Conservation (phyloP, 139 green algal genomes). For the Chlamydomonas applanata region DNA sequence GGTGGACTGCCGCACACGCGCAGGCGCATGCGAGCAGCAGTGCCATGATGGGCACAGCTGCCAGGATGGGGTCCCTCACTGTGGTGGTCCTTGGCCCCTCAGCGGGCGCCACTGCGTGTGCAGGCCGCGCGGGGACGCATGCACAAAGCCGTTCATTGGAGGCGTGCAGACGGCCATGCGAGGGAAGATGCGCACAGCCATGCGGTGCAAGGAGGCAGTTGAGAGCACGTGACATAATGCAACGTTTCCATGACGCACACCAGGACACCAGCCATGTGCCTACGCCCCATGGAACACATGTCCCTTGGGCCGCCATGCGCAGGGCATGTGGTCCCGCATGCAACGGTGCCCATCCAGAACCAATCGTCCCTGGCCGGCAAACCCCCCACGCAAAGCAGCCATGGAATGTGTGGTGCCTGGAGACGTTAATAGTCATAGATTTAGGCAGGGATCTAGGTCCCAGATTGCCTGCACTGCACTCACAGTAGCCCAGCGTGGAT, state of each 20-base stretch:
- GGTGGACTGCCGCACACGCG: background rate
- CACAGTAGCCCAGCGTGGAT: background rate
- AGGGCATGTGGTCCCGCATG: no score
- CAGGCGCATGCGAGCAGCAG: background rate
- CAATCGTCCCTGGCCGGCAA: no score
- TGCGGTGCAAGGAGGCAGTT: background rate
- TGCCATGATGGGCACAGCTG: slow-evolving; percentile 26
- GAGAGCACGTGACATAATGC: background rate
- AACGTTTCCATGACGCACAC: no score
- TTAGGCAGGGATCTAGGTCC: no score
- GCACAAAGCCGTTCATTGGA: background rate
- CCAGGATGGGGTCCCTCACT: slow-evolving; percentile 22
- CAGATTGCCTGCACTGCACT: background rate
- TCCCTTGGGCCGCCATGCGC: no score
- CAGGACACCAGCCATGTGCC: no score
- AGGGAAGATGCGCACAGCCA: no score
- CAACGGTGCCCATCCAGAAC: no score
- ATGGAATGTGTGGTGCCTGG: no score
- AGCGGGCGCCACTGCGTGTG: background rate
- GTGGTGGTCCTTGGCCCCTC: background rate
- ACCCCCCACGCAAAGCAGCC: background rate
- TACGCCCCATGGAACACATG: no score
- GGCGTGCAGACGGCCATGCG: no score
- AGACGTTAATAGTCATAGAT: no score
- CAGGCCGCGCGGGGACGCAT: background rate